Base-by-base conservation (phyloP, 768 basidiomycete species). In the Suillus weaverae region DNA sequence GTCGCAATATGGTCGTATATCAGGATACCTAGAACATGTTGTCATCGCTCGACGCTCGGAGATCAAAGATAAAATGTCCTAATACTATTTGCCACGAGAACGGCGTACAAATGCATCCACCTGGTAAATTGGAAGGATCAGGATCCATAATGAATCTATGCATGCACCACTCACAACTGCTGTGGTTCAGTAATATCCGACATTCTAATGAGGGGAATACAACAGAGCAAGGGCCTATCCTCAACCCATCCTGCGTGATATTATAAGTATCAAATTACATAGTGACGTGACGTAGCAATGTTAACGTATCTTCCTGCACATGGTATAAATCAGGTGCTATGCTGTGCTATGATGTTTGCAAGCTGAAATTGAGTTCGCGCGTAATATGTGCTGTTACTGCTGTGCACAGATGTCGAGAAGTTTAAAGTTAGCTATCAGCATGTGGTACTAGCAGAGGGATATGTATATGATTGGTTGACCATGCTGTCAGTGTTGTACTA, bases 1-100 rank as follows among this genome's bases (percentile, higher is more conserved):
- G 77, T 78, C 60, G 73, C 56, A 33, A 71, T 3, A 61, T 70
- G 70, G 69, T 78, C 76, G 64, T 76, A 78, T 53, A 71, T 68
- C 43, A 76, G 60, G 1, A 77, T 33, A 18, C 66, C 77, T 78
- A 66, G 26, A 14, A 41, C 10, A 30, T 64, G 3, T 11, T 33
- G 53, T 54, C 18, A 54, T 32, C 2, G 32, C 10, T 32, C 32
- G 10, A 18, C 9, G 32, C 9, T 30, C 20, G 6, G 16, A 46
- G 38, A 16, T 6, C 5, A 43, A 13, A 14, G 11, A 43, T n/a
- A 22, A 30, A 14, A n/a, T 33, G 20, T 16, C 53, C 60, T 11
- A 20, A 35, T 43, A 67, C 66, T 56, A 35, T 60, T n/a, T 30
- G 63, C 64, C 53, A 57, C 46, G 20, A 64, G 14, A 7, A n/a